Evolutionary conservation across 169 alveolate species (phyloP), one percentile per base, ranked within the genome.

Genomic region (Cyclospora cayetanensis): DNA sequence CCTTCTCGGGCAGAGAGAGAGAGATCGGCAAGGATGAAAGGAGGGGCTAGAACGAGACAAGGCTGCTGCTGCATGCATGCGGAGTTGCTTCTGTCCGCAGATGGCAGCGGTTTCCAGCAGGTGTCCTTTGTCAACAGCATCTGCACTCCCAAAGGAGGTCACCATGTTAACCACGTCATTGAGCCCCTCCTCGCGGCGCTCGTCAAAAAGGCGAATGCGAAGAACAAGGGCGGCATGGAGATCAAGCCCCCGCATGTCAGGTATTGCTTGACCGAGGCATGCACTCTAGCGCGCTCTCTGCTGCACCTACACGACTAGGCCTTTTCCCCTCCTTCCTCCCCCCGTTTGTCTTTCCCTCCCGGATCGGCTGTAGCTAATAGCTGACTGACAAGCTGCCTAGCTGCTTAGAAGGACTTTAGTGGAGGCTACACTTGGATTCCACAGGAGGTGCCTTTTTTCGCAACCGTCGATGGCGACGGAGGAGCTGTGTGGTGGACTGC

Each of bases 111-210:
- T 42, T 98, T 98, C 92, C 98, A 98, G 76, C 98, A 99, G 94
- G 99, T 99, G 35, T 98, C 99, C 15, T 99, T 99, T 94, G 99
- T 99, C 70, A 99, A 99, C 95, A 96, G 99, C 68, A 99, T 99
- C 53, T 96, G 98, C 93, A 99, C 99, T 29, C 95, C 98, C 37
- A 98, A 98, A 93, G 99, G 99, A 0, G 99, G 99, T 9, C 98
- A 99, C 1, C 99, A 99, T 93, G 99, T 99, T 11, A 97, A 96
- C 76, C 98, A 98, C 94, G 98, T 98, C 2, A 94, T 98, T 1
- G 99, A 99, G 89, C 99, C 99, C 83, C 96, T 99, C 29, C 96
- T 98, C 25, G 94, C 96, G 79, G 98, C 99, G 9, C 95, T 99
- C 34, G 92, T 95, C 53, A 94, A 96, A 90, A 98, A 97, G 93